Conservation (phyloP, 1,139 yeast genomes). For the Diutina sp. region DNA sequence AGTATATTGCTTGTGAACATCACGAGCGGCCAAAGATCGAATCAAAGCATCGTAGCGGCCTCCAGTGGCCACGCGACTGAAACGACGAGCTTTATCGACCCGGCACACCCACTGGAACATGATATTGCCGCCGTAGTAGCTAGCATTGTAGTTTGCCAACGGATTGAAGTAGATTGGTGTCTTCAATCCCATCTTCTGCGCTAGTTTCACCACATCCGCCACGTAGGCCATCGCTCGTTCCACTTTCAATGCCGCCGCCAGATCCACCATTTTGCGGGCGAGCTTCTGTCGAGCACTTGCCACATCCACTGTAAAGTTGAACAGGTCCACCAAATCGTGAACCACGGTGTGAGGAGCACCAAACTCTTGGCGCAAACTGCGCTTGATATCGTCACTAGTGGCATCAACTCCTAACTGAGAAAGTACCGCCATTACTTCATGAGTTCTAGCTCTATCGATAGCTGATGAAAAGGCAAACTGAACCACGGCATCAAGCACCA, state of each 20-base stretch:
- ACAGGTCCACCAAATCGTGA: conserved; percentile 61
- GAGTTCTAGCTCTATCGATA: conserved; percentile 17
- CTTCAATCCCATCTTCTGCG: conserved; percentile 39
- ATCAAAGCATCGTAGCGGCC: conserved; percentile 79
- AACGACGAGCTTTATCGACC: conserved; percentile 25
- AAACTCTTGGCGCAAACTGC: conserved; percentile 54
- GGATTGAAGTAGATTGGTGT: conserved; percentile 42
- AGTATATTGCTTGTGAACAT: conserved; percentile 15
- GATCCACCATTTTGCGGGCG: conserved; percentile 60
- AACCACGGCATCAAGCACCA: conserved; percentile 54
- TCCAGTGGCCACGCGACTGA: conserved; percentile 65
- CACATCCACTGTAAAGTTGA: conserved; percentile 62
- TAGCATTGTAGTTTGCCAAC: conserved; percentile 67
- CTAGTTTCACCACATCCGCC: conserved; percentile 37
- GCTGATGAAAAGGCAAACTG: conserved; percentile 47
- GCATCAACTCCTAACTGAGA: conserved; percentile 70
- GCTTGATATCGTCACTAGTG: conserved; percentile 50
- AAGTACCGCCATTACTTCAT: conserved; percentile 59
- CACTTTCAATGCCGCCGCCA: conserved; percentile 48
- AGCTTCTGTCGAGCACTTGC: conserved; percentile 51
- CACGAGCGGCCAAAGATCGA: conserved; percentile 39
- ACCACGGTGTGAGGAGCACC: conserved; percentile 71
- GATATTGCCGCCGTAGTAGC: conserved; percentile 65
- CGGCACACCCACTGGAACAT: conserved; percentile 82
- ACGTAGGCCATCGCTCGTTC: conserved; percentile 54